Conservation (phyloP, 2,329 filamentous ascomycete species). For the Verruconis gallopava region DNA sequence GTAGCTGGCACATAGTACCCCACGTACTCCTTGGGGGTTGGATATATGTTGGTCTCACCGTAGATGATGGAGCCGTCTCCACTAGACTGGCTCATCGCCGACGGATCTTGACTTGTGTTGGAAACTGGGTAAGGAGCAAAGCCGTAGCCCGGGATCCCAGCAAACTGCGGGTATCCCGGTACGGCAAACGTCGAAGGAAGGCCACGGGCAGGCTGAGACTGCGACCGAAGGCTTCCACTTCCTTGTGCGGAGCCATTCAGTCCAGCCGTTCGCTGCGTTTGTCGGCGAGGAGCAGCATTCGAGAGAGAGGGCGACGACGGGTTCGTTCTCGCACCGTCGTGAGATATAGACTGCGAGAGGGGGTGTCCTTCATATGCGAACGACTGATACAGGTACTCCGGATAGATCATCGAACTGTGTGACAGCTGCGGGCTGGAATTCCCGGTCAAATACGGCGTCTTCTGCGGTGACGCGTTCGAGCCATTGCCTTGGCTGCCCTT, state of each 20-base stretch:
- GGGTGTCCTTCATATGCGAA: slow-evolving; percentile 19
- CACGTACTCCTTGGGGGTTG: slow-evolving; percentile 36
- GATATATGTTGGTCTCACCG: slow-evolving; percentile 11
- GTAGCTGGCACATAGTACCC: slow-evolving; percentile 37
- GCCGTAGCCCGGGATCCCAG: neutral
- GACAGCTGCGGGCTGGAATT: slow-evolving; percentile 21
- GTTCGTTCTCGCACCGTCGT: slow-evolving; percentile 34
- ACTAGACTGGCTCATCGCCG: slow-evolving; percentile 11
- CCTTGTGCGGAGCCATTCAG: slow-evolving; percentile 25
- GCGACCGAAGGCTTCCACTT: slow-evolving; percentile 31
- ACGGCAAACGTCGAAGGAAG: slow-evolving; percentile 26
- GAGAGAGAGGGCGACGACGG: slow-evolving; percentile 36
- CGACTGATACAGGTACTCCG: slow-evolving; percentile 12
- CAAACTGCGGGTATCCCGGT: slow-evolving; percentile 25
- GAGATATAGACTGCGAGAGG: slow-evolving; percentile 23
- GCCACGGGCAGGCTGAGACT: slow-evolving; percentile 36
- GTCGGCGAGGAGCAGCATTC: slow-evolving; percentile 29
- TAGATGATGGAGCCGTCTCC: neutral
- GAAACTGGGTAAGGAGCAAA: neutral
- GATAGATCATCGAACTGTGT: slow-evolving; percentile 16
- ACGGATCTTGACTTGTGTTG: neutral
- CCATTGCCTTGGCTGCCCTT: slow-evolving; percentile 17
- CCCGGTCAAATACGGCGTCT: slow-evolving; percentile 21
- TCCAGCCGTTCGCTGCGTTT: slow-evolving; percentile 29
- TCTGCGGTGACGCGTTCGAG: slow-evolving; percentile 28